A percentile compares a stretch with the other conserved stretches of the same genome.
phyloP scores from a whole-genome alignment of 2,329 filamentous ascomycete species.

The Phialophora macrospora region DNA sequence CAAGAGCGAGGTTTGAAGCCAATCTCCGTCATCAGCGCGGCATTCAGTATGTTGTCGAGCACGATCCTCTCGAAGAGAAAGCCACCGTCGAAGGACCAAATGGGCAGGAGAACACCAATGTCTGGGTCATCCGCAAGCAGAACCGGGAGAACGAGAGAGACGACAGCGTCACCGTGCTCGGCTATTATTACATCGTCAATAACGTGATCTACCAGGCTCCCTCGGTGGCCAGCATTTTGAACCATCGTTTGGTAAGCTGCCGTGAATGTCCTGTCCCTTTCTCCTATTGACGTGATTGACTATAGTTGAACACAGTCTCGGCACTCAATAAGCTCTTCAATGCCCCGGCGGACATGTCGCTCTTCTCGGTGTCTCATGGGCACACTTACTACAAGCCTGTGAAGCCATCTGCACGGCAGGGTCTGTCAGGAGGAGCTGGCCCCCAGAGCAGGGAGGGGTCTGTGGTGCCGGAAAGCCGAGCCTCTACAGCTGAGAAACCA shows the following conservation, averaged over 20 bases:
- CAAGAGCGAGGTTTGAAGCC: conserved; percentile 62
- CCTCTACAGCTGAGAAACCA: conserved; percentile 22
- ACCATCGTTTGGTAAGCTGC: conserved; percentile 57
- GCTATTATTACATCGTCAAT: conserved; percentile 66
- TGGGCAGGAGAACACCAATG: conserved; percentile 52
- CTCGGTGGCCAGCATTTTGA: conserved; percentile 63
- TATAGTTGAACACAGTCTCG: conserved; percentile 60
- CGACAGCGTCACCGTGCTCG: conserved; percentile 59
- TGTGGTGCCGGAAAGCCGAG: conserved; percentile 49
- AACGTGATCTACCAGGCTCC: conserved; percentile 67
- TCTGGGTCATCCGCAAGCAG: conserved; percentile 68
- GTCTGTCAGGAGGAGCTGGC: conserved; percentile 42
- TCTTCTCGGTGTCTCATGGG: conserved; percentile 63
- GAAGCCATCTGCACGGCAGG: conserved; percentile 29
- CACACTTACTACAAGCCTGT: conserved; percentile 63
- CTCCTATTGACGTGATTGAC: conserved; percentile 4
- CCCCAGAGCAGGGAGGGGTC: conserved; percentile 57
- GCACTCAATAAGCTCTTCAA: conserved; percentile 62
- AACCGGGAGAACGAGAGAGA: conserved; percentile 48
- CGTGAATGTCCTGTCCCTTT: background rate
- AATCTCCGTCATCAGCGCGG: conserved; percentile 61
- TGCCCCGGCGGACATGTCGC: conserved; percentile 58
- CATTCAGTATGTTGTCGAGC: conserved; percentile 64
- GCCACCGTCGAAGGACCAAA: conserved; percentile 48
- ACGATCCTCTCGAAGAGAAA: conserved; percentile 59